Percentiles rank a stretch among this genome's conserved stretches.
phyloP scores from a whole-genome alignment of 2,329 filamentous ascomycete genomes.

The Annulohypoxylon truncatum region DNA sequence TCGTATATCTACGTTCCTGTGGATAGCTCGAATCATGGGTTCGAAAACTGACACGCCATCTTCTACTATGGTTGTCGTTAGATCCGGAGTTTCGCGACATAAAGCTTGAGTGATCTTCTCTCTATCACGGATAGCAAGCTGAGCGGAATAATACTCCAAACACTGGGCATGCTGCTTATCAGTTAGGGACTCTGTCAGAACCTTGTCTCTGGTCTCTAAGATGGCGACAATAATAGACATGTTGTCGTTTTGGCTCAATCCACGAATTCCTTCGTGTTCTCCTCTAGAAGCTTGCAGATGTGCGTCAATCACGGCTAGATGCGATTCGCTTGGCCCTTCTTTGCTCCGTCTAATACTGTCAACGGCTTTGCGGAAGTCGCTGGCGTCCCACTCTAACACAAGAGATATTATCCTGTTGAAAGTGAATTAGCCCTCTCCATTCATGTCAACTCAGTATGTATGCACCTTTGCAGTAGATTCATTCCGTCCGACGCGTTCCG shows the following conservation, averaged over 20 bases:
- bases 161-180: slow-evolving; percentile 72
- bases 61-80: slow-evolving; percentile 75
- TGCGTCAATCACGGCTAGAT: slow-evolving; percentile 69
- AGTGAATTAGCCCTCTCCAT: slow-evolving; percentile 20
- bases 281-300: slow-evolving; percentile 65
- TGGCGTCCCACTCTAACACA: slow-evolving; percentile 77
- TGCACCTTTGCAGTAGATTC: slow-evolving; percentile 76
- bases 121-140: slow-evolving; percentile 79
- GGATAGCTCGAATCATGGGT: slow-evolving; percentile 77
- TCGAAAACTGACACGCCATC: slow-evolving; percentile 77
- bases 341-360: slow-evolving; percentile 73
- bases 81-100: slow-evolving; percentile 76
- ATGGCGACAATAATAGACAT: slow-evolving; percentile 76
- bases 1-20: slow-evolving; percentile 77
- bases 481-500: slow-evolving; percentile 79
- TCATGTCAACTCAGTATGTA: not conserved
- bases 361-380: slow-evolving; percentile 74
- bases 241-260: slow-evolving; percentile 61
- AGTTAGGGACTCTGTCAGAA: slow-evolving; percentile 60
- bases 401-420: slow-evolving; percentile 74
- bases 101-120: slow-evolving; percentile 74
- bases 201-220: slow-evolving; percentile 64
- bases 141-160: slow-evolving; percentile 75
- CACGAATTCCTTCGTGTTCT: slow-evolving; percentile 69
- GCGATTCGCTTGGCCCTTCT: slow-evolving; percentile 68